Base-by-base conservation (phyloP, 2,329 filamentous ascomycete genomes). In the Chrysoporthe puriensis region DNA sequence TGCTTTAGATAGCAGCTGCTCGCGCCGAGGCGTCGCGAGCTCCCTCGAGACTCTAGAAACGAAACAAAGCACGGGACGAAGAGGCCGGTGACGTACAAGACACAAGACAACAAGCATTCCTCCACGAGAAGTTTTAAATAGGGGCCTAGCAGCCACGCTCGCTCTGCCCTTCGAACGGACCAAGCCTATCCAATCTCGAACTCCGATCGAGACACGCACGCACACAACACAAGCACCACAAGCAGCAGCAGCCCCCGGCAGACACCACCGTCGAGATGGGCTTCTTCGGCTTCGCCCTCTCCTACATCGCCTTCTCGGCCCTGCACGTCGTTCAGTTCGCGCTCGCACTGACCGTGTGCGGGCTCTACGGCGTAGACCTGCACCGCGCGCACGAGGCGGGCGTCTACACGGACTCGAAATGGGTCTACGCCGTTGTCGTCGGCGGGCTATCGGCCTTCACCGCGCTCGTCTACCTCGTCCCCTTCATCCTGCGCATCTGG, bases 241-340 rank as follows among this genome's bases (percentile, higher is more conserved):
- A 54, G 21, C 50, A 14, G 32, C 16, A 32, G 5, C 13, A 13
- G 14, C 9, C 26, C 36, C 42, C 40, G 32, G 21, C 34, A 60
- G 58, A 57, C 42, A 32, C 40, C 26, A 26, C 21, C 62, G 54
- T 44, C 72, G 77, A 70, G 26, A 85, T 86, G 84, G 82, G 81
- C 60, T 64, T 84, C 68, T 74, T 82, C 62, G 81, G 79, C 69
- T 76, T 84, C 63, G 74, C 81, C 26, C 64, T 78, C 74, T 80
- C 82, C 77, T 87, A 86, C 71, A 72, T 89, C 72, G 74, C 83
- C 72, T 90, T 91, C 75, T 80, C 84, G 34, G 71, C 85, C 71
- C 79, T 94, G n/a, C 91, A 94, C 76, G 84, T 94, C 77, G 79
- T 90, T 69, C 92, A 95, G 75, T 90, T 97, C 74, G 85, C 91